Conservation (phyloP, 129 eudicot genomes). For the Saposhnikovia divaricata region DNA sequence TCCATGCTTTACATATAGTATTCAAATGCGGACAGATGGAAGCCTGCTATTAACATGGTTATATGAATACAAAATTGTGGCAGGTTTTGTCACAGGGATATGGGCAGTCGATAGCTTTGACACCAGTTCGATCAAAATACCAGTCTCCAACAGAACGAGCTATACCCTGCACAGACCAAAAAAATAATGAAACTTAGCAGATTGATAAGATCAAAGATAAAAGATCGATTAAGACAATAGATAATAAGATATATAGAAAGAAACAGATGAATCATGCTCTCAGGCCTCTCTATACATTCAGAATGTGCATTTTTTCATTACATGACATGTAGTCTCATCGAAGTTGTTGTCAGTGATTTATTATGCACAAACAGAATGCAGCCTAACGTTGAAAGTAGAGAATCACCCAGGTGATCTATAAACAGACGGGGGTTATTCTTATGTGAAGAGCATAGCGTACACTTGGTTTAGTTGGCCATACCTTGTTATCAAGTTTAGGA, state of each 20-base stretch:
- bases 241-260: not conserved
- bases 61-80: slow-evolving; percentile 38
- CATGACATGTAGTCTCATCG: not conserved
- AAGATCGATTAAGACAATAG: not conserved
- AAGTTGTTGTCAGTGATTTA: too few relatives aligned
- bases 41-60: not conserved
- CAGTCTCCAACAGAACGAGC: slow-evolving; percentile 61
- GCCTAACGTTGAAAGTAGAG: not conserved
- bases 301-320: not conserved
- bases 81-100: slow-evolving; percentile 62
- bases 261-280: not conserved
- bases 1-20: not conserved
- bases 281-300: not conserved
- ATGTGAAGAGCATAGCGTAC: not conserved
- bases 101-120: slow-evolving; percentile 43
- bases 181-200: too few relatives aligned
- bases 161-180: slow-evolving; percentile 32
- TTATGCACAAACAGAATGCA: not conserved
- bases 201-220: not conserved
- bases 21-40: not conserved
- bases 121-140: slow-evolving; percentile 36
- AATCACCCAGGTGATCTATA: not conserved
- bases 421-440: not conserved
- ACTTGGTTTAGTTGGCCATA: slow-evolving; percentile 13
- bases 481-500: slow-evolving; percentile 71